Conservation (phyloP, 805 yeast genomes). For the Myxozyma neotropica region DNA sequence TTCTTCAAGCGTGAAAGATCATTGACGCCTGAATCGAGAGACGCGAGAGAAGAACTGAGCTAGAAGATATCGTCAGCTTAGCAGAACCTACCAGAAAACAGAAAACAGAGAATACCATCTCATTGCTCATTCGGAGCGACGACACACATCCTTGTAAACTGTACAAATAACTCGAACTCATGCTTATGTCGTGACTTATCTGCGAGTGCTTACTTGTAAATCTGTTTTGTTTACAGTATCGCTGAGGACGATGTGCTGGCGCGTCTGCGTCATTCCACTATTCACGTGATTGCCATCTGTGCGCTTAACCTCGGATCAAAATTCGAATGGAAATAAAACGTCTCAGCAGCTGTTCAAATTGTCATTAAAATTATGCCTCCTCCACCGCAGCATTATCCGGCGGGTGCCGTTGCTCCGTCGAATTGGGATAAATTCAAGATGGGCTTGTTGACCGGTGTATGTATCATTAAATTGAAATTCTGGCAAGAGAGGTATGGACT, state of each 20-base stretch:
- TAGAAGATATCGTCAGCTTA: not conserved
- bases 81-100: not conserved
- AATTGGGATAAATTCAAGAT: constrained; percentile 95
- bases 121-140: constrained; percentile 23
- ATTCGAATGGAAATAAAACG: too few species aligned
- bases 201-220: not conserved
- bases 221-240: not conserved
- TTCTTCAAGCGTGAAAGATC: constrained; percentile 36
- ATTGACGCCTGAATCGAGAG: constrained; percentile 22
- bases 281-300: too few species aligned
- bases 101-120: too few species aligned
- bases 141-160: constrained; percentile 34
- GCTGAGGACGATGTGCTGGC: too few species aligned
- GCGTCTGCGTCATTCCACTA: too few species aligned
- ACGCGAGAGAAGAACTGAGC: constrained; percentile 25
- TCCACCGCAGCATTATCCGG: constrained; percentile 38
- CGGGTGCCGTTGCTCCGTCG: constrained; percentile 55
- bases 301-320: too few species aligned
- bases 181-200: not conserved
- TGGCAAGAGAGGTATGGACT: not conserved
- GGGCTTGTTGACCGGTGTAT: constrained; percentile 95
- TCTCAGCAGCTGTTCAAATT: too few species aligned
- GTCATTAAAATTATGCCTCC: constrained; percentile 38
- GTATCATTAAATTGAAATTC: constrained; percentile 33
- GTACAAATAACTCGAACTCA: constrained; percentile 29